Conservation (phyloP, 345 rosid genomes). For the Moricandia arvensis region DNA sequence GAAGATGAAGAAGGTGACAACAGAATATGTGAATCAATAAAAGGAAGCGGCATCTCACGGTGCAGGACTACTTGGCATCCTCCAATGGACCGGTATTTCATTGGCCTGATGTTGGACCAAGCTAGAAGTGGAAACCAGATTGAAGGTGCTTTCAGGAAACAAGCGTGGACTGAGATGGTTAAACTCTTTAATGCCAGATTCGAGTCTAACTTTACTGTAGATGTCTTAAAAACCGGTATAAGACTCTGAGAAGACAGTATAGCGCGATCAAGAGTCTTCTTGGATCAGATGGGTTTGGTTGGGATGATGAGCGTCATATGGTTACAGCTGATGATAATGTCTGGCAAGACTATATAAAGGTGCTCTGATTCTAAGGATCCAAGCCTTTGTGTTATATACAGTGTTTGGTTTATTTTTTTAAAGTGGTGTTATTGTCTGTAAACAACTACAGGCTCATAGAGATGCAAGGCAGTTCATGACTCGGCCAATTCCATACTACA, state of each 20-base stretch:
- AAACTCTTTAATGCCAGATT: constrained; percentile 65
- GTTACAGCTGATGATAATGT: constrained; percentile 77
- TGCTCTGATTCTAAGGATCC: not conserved
- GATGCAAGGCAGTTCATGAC: constrained; percentile 80
- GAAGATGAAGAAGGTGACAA: constrained; percentile 15
- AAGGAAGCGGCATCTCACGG: not conserved
- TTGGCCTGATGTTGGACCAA: constrained; percentile 78
- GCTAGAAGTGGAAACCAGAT: constrained; percentile 66
- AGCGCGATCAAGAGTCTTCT: constrained; percentile 68
- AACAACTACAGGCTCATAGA: constrained; percentile 55
- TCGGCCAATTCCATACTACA: constrained; percentile 72
- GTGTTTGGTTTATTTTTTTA: not conserved
- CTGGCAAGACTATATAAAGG: constrained; percentile 92
- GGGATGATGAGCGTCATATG: constrained; percentile 89
- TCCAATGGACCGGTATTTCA: constrained; percentile 80
- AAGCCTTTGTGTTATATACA: no score
- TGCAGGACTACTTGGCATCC: constrained; percentile 60
- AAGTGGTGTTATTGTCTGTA: constrained; percentile 12
- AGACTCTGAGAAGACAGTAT: constrained; percentile 72
- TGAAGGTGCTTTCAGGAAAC: constrained; percentile 73
- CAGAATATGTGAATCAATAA: constrained; percentile 33
- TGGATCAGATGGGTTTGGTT: constrained; percentile 64
- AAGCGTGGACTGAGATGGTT: constrained; percentile 82
- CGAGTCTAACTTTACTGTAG: constrained; percentile 57
- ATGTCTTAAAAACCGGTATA: constrained; percentile 81